Base-by-base conservation (phyloP, 345 rosid genomes). In the Acer saccharum region DNA sequence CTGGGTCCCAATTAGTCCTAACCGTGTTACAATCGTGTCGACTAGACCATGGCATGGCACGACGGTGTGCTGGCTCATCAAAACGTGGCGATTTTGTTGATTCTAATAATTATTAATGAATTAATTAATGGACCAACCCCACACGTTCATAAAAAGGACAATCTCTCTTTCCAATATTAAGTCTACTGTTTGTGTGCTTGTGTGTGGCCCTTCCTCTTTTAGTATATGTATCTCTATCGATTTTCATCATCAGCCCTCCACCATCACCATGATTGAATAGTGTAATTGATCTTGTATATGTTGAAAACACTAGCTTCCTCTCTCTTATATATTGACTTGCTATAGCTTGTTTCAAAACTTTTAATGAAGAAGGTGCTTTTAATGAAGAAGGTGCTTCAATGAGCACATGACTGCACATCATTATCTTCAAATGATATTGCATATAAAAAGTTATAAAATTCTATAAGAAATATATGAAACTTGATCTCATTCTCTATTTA, bases 121-220 rank as follows among this genome's bases (percentile, higher is more conserved):
- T 81, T 29, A 74, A 74, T 57, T 57, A 5, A 35, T 78, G 71
- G n/a, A 72, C 67, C 32, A 46, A 75, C 75, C 82, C 79, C 75
- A 72, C 74, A 3, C 13, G 75, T 68, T 72, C 5, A 35, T 5
- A 62, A 67, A 72, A 57, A 7, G 1, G 76, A 60, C 62, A 4
- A 4, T 7, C 46, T 43, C 46, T 43, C 10, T 43, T 43, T 8
- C 46, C 46, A 43, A 43, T 43, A 43, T 10, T 3, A 18, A 12
- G 55, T 12, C 4, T 50, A 10, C 14, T 10, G 54, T 32, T 32
- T 32, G 35, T 32, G 35, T 32, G 35, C 16, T 13, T 50, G 4
- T 13, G 4, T 13, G 54, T 50, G 50, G 25, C 23, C 65, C 20
- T 12, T 46, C 14, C 17, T n/a, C 25, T 14, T 58, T 20, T 10